A percentile compares a stretch with the other conserved stretches of the same genome.
phyloP scores from a whole-genome alignment of 139 green algal genomes.

The Marvania coccoides region DNA sequence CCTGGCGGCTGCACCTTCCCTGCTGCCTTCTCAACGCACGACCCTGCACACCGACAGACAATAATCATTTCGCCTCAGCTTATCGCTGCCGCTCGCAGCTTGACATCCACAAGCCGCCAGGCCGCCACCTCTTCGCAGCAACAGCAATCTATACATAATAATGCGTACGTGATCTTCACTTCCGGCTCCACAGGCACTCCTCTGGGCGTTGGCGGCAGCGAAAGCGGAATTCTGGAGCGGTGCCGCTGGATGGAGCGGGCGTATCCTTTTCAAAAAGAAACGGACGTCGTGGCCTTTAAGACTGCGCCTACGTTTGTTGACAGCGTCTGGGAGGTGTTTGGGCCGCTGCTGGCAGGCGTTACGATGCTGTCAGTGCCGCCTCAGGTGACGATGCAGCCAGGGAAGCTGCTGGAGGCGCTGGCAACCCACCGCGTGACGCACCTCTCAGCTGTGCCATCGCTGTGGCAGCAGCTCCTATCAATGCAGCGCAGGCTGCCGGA shows the following conservation, averaged over 20 bases:
- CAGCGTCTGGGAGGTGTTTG: conserved; percentile 50
- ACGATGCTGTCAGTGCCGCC: conserved; percentile 1
- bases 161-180: conserved; percentile 57
- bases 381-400: conserved; percentile 6
- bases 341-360: conserved; percentile 33
- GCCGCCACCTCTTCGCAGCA: not conserved
- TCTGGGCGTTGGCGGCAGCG: conserved; percentile 40
- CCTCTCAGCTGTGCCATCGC: conserved; percentile 28
- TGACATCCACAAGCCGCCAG: not conserved
- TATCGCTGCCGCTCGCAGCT: not conserved
- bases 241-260: conserved; percentile 44
- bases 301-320: conserved; percentile 54
- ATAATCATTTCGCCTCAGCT: not conserved
- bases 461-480: conserved; percentile 41
- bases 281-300: conserved; percentile 31
- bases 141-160: no score
- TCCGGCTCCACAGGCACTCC: conserved; percentile 56
- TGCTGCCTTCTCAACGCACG: not conserved
- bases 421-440: conserved; percentile 37
- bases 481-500: not conserved
- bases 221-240: conserved; percentile 43
- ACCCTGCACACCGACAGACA: not conserved
- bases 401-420: conserved; percentile 23
- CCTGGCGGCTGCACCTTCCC: not conserved
- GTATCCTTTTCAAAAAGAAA: conserved; percentile 6